These are phyloP conservation scores for Podaxis rugospora DNA, from an alignment of 768 basidiomycete genomes.

Conservation along the genomic window DNA sequence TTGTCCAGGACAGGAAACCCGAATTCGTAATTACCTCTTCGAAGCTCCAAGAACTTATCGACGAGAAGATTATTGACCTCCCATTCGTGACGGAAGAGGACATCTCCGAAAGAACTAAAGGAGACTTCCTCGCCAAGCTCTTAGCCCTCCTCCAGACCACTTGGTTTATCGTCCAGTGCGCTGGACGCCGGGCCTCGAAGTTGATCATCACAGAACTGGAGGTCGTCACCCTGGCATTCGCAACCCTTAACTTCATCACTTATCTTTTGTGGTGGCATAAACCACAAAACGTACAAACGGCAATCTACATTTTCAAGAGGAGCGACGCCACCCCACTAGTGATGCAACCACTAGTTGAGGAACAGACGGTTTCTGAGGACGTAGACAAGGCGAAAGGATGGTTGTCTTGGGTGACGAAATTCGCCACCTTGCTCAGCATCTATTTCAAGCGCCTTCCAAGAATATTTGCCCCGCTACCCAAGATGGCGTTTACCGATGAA, in stretches of 20 bases:
- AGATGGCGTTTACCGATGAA: too few species aligned
- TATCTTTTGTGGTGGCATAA: not conserved
- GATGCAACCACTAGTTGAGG: too few species aligned
- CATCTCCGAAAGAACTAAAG: conserved; percentile 20
- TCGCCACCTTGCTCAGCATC: too few species aligned
- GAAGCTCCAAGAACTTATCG: not conserved
- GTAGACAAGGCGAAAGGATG: too few species aligned
- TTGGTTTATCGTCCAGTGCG: conserved; percentile 18
- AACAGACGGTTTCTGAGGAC: too few species aligned
- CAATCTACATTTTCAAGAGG: not conserved
- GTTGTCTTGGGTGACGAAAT: too few species aligned
- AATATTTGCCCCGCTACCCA: too few species aligned
- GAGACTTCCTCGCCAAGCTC: conserved; percentile 18
- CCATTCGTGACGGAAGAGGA: not conserved
- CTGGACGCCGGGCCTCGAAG: not conserved
- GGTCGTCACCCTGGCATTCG: not conserved
- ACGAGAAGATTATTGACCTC: not conserved
- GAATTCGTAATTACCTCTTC: not conserved
- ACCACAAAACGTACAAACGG: not conserved
- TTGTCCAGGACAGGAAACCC: not conserved
- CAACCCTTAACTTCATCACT: not conserved
- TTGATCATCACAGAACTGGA: not conserved
- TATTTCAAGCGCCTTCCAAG: too few species aligned
- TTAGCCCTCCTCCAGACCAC: conserved; percentile 18
- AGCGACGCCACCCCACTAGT: too few species aligned